Base-by-base conservation (phyloP, 768 basidiomycete genomes). In the Sporobolomyces phaffii region DNA sequence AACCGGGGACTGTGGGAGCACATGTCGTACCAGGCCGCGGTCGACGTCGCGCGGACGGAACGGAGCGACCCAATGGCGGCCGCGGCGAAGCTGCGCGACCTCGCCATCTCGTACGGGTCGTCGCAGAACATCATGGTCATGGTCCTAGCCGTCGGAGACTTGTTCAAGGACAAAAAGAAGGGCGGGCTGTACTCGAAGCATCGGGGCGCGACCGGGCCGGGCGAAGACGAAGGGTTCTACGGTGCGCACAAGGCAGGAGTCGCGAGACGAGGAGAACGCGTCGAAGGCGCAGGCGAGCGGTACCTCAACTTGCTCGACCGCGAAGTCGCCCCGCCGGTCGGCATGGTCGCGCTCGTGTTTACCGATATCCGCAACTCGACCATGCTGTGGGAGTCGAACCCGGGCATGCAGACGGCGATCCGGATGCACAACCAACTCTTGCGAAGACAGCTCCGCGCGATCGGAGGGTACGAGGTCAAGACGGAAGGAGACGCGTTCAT, bases 401-500 rank as follows among this genome's bases (percentile, higher is more conserved):
- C 88, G 0, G 92, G 93, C 5, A 99, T 98, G 93, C 85, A 88
- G 26, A 88, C 87, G 0, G 92, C 93, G 5, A 93, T 96, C 82
- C 85, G 86, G 31, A 78, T 91, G 72, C 96, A 99, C 79, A 93
- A 98, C 76, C 82, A 80, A 56, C 81, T 97, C 28, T 82, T 98
- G 50, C 86, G 96, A 26, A 83, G 93, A 9, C 86, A 88, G 66
- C 80, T 97, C 36, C 85, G 94, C 33, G 81, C 88, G 45, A 93
- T 92, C 73, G 92, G 92, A 33, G 96, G 96, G 1, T 99, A 98
- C 77, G 91, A 97, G 79, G 94, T 98, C 75, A 99, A 99, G 80
- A 99, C 96, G 15, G 96, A 99, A 86, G 96, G 96, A 33, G 96
- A 98, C 75, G 86, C 94, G 1, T 99, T 99, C 81, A 93, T 99